Conservation (phyloP, 2,329 filamentous ascomycete species). For the Paracorniculantispora psalliotae region DNA sequence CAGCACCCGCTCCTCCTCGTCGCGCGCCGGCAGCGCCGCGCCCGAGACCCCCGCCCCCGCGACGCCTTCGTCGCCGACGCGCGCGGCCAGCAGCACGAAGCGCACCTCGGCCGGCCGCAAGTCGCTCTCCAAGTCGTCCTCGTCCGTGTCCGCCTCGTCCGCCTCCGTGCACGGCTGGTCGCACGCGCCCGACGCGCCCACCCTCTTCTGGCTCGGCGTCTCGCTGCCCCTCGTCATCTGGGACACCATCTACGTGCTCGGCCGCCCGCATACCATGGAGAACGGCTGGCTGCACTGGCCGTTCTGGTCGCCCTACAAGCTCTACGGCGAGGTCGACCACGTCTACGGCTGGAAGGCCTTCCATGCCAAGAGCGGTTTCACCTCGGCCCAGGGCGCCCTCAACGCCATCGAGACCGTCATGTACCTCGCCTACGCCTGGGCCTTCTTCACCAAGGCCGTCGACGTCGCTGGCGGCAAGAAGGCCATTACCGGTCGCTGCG, state of each 20-base stretch:
- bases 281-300: conserved; percentile 68
- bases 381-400: conserved; percentile 64
- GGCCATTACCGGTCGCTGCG: conserved; percentile 37
- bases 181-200: conserved; percentile 42
- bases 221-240: conserved; percentile 75
- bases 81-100: conserved; percentile 26
- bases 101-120: conserved; percentile 27
- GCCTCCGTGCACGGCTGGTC: conserved; percentile 26
- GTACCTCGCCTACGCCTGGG: conserved; percentile 54
- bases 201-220: conserved; percentile 65
- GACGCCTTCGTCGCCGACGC: conserved; percentile 15
- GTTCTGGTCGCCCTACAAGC: conserved; percentile 70
- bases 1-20: conserved; percentile 32
- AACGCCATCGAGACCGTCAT: conserved; percentile 64
- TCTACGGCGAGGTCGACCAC: conserved; percentile 76
- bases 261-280: conserved; percentile 77
- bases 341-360: conserved; percentile 76
- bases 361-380: conserved; percentile 66
- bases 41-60: conserved; percentile 19
- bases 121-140: conserved; percentile 6
- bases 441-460: conserved; percentile 27
- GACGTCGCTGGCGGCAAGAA: conserved; percentile 22
- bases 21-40: conserved; percentile 26
- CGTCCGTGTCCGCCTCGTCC: background rate
- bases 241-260: conserved; percentile 75